Evolutionary conservation across 1,284 basidiomycete genomes (phyloP), one percentile per base, ranked within the genome.

Genomic region (Cutaneotrichosporon cyanovorans): DNA sequence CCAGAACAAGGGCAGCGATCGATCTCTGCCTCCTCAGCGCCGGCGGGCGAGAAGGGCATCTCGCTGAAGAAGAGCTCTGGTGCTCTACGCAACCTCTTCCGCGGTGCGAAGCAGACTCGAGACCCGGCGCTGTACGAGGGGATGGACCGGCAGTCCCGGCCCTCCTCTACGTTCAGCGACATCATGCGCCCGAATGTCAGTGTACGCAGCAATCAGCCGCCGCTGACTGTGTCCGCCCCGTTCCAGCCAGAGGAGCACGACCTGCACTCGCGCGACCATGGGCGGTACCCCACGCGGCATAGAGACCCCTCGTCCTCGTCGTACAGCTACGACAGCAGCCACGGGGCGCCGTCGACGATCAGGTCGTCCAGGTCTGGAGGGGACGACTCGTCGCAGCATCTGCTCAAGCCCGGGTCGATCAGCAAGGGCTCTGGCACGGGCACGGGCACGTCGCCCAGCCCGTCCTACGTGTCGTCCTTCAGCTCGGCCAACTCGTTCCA

Each of bases 61-160:
- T 61, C 61, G 18, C 46, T 66, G 32, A 66, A 66, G 51, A 72
- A 71, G 57, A 64, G 61, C 42, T 66, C 68, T 3, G 68, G 67
- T 11, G 69, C 67, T 2, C 43, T 72, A 14, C 63, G 66, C 38
- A 63, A 60, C 8, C 46, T 72, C 36, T 72, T 73, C 57, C 67
- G 71, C 22, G 60, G 66, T 49, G 61, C 65, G 5, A 73, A 77
- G 55, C 74, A 74, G n/a, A 68, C 71, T 32, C 71, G 33, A 15
- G 25, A 38, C 8, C 48, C 57, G 14, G 45, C 50, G 0, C 59
- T 61, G 6, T 49, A 59, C 31, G 23, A 57, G 41, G 57, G 60
- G 1, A 16, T 20, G 6, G 15, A 19, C 12, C 38, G 8, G 7
- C 32, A 34, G 32, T 28, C 25, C n/a, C 15, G 41, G 10, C 22